Conservation (phyloP, 768 basidiomycete genomes). For the Agaricus subrufescens region DNA sequence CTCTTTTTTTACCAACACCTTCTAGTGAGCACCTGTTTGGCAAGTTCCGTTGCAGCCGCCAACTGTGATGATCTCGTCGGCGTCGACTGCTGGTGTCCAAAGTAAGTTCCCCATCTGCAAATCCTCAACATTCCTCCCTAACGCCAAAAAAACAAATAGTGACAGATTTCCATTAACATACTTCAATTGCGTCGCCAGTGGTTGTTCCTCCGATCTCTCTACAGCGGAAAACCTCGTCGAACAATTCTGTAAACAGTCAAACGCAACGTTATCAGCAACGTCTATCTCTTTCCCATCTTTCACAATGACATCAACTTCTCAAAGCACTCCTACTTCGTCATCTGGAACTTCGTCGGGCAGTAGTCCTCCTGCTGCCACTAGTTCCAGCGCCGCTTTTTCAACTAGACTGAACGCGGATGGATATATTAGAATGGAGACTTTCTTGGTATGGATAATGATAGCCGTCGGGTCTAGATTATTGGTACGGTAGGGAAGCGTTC, state of each 20-base stretch:
- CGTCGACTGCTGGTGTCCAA: conserved; percentile 46
- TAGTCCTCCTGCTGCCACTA: neutral
- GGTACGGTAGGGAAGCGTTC: no score
- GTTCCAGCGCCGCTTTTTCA: neutral
- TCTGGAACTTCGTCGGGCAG: neutral
- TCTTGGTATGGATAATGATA: neutral
- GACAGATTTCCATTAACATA: conserved; percentile 31
- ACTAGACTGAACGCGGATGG: neutral
- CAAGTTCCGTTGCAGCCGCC: conserved; percentile 27
- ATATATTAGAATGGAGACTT: neutral
- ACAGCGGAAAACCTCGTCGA: conserved; percentile 40
- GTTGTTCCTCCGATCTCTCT: conserved; percentile 32
- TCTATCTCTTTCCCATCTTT: conserved; percentile 32
- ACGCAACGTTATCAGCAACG: conserved; percentile 17
- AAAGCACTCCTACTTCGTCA: neutral
- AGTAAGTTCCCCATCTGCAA: conserved; percentile 19
- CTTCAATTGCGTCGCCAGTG: conserved; percentile 29
- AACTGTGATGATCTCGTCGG: conserved; percentile 41
- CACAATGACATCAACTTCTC: conserved; percentile 10
- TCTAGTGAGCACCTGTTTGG: conserved; percentile 42
- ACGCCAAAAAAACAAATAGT: conserved; percentile 12
- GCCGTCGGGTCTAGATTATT: no score
- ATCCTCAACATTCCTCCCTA: neutral
- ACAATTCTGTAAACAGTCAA: conserved; percentile 41
- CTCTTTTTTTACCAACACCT: no score